Percentiles rank a stretch among this genome's conserved stretches.
phyloP scores from a whole-genome alignment of 192 early-diverging fungal species.

The Backusella psychrophila region DNA sequence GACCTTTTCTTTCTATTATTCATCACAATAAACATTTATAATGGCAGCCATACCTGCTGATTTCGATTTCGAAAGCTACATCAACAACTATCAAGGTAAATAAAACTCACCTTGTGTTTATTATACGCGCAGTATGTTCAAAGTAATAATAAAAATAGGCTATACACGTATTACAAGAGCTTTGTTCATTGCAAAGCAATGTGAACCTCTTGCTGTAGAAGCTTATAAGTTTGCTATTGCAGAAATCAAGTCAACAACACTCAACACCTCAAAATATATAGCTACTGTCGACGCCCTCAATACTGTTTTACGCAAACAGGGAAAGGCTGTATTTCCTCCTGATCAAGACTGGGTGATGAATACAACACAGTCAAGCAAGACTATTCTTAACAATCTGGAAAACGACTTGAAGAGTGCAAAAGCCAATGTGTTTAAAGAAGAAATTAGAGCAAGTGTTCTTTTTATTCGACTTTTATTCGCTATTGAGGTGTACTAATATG shows the following conservation, averaged over 20 bases:
- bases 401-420: constrained; percentile 78
- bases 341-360: constrained; percentile 50
- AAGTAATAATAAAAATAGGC: constrained; percentile 39
- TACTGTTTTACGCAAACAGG: constrained; percentile 39
- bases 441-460: constrained; percentile 63
- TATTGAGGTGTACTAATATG: background rate
- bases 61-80: constrained; percentile 27
- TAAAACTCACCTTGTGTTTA: background rate
- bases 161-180: constrained; percentile 67
- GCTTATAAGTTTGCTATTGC: constrained; percentile 61
- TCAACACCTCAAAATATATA: constrained; percentile 51
- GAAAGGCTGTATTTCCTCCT: constrained; percentile 34
- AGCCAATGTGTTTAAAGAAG: constrained; percentile 78
- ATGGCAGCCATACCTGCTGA: constrained; percentile 10
- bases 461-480: background rate
- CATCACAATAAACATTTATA: background rate
- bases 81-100: constrained; percentile 23
- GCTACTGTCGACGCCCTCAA: constrained; percentile 54
- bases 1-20: background rate
- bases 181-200: constrained; percentile 71
- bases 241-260: constrained; percentile 49
- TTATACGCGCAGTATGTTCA: background rate
- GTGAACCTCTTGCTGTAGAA: constrained; percentile 65
- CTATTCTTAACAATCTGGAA: constrained; percentile 63
- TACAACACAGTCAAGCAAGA: constrained; percentile 46